These are phyloP conservation scores for Knufia petricola DNA, from an alignment of 2,329 filamentous ascomycete species.

Conservation along the genomic window DNA sequence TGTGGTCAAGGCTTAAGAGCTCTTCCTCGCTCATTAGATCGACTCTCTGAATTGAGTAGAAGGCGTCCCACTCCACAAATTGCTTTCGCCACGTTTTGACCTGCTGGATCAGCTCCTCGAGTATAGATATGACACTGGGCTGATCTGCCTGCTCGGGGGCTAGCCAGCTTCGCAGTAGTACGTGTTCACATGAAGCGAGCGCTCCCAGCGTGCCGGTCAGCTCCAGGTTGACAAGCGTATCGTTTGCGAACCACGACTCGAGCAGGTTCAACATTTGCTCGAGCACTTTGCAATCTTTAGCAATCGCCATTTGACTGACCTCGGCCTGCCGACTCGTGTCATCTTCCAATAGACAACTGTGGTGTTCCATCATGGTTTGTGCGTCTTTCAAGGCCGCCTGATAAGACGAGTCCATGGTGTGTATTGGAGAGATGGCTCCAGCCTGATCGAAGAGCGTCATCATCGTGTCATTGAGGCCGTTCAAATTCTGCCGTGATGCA, in stretches of 20 bases:
- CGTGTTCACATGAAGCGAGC: slow-evolving; percentile 72
- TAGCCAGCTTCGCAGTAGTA: slow-evolving; percentile 85
- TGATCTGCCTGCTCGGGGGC: slow-evolving; percentile 32
- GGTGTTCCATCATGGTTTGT: slow-evolving; percentile 18
- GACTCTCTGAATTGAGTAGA: slow-evolving; percentile 56
- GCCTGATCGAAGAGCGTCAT: slow-evolving; percentile 30
- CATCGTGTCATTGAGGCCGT: slow-evolving; percentile 34
- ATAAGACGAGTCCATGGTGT: slow-evolving; percentile 33
- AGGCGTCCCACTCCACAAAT: slow-evolving; percentile 62
- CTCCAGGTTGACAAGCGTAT: slow-evolving; percentile 80
- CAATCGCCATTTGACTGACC: slow-evolving; percentile 12
- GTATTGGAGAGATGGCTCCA: slow-evolving; percentile 30
- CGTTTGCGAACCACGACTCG: slow-evolving; percentile 76
- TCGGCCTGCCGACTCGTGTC: slow-evolving; percentile 43
- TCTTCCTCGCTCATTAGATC: slow-evolving; percentile 33
- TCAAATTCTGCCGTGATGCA: slow-evolving; percentile 48
- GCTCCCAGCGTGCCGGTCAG: slow-evolving; percentile 76
- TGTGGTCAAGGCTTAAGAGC: not conserved
- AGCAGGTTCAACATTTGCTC: slow-evolving; percentile 50
- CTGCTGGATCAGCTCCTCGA: slow-evolving; percentile 54
- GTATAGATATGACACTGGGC: slow-evolving; percentile 42
- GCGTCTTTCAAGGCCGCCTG: slow-evolving; percentile 35
- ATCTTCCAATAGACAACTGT: slow-evolving; percentile 28
- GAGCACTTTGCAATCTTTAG: slow-evolving; percentile 31
- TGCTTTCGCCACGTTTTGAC: slow-evolving; percentile 52